Percentiles rank a stretch among this genome's conserved stretches.
phyloP scores from a whole-genome alignment of 495 filamentous ascomycete genomes.

The Talaromyces liani region DNA sequence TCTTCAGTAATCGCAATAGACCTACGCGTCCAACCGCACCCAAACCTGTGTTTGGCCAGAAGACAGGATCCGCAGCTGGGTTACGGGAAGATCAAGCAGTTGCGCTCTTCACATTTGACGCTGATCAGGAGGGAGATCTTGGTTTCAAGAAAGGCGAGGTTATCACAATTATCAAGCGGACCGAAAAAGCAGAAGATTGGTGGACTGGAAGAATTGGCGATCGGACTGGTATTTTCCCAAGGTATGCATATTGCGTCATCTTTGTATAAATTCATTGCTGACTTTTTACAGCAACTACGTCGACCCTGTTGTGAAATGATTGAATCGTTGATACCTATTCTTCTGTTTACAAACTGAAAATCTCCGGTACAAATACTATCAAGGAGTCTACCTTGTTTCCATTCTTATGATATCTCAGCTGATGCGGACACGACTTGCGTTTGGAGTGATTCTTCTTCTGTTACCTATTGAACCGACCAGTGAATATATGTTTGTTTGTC shows the following conservation, averaged over 20 bases:
- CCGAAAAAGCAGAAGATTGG: constrained; percentile 93
- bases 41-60: constrained; percentile 72
- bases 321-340: background rate
- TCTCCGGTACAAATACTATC: background rate
- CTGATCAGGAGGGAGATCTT: constrained; percentile 86
- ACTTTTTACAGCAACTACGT: constrained; percentile 37
- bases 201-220: constrained; percentile 61
- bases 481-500: background rate
- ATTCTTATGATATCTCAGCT: background rate
- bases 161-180: constrained; percentile 94
- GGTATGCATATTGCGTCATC: constrained; percentile 21
- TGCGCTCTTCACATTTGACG: constrained; percentile 87
- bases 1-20: constrained; percentile 41
- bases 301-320: constrained; percentile 20
- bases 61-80: constrained; percentile 43
- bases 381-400: background rate
- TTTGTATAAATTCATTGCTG: background rate
- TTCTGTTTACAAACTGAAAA: background rate
- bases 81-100: constrained; percentile 78
- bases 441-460: background rate
- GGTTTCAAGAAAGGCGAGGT: constrained; percentile 96
- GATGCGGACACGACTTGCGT: constrained; percentile 1
- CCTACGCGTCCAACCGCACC: constrained; percentile 68
- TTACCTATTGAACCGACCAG: background rate
- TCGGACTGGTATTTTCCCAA: constrained; percentile 57